Evolutionary conservation across 768 basidiomycete genomes (phyloP).

Genomic region (Auriculariales sp.): DNA sequence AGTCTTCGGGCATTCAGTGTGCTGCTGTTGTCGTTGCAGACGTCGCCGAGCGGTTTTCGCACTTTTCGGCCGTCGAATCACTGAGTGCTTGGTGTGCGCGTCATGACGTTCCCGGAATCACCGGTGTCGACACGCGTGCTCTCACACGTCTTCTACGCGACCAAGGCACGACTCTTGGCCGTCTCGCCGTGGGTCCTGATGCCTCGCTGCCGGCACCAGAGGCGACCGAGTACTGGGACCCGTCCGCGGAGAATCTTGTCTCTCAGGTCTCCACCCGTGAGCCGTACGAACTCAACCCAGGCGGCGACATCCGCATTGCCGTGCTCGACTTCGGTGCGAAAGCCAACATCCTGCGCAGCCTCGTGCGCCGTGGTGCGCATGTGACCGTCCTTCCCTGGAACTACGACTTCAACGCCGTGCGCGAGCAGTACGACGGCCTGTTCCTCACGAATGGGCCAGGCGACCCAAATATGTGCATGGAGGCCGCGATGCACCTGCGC

Average conservation of each 20-base stretch:
- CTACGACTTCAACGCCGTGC: conserved; percentile 84
- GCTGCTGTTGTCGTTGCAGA: conserved; percentile 87
- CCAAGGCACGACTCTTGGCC: conserved; percentile 92
- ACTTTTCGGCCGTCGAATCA: conserved; percentile 87
- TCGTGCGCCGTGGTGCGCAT: conserved; percentile 79
- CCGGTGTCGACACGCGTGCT: conserved; percentile 94
- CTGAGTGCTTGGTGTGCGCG: conserved; percentile 88
- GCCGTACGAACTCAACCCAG: conserved; percentile 75
- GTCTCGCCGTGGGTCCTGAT: conserved; percentile 71
- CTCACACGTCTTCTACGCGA: conserved; percentile 88
- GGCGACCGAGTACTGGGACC: conserved; percentile 80
- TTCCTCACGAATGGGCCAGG: conserved; percentile 97
- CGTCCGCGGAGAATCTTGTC: conserved; percentile 81
- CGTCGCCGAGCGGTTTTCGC: conserved; percentile 88
- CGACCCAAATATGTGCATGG: conserved; percentile 79
- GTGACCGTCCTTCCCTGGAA: conserved; percentile 98
- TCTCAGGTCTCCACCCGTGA: conserved; percentile 80
- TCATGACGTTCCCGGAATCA: conserved; percentile 80
- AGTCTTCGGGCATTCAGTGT: conserved; percentile 83
- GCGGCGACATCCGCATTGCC: conserved; percentile 81
- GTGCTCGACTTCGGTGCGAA: conserved; percentile 96
- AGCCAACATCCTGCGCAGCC: conserved; percentile 89
- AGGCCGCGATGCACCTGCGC: conserved; percentile 67
- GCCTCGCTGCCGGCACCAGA: conserved; percentile 42
- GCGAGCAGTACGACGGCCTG: conserved; percentile 85